A percentile compares a stretch with the other conserved stretches of the same genome.
Conservation (phyloP, 192 early-diverging fungal genomes). For the Entophlyctis luteolus region DNA sequence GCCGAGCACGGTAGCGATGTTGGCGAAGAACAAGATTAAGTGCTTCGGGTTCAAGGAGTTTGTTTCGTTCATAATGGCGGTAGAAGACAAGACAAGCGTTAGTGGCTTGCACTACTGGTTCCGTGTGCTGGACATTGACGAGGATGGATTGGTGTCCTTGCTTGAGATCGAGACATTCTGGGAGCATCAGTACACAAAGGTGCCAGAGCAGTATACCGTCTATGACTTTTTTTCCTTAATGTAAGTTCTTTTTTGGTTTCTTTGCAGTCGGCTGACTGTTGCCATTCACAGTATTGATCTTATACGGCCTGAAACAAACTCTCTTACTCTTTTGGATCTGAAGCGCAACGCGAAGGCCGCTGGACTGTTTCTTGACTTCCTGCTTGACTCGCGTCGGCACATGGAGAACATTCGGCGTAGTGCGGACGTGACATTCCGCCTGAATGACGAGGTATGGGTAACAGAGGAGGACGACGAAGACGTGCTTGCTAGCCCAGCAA, state of each 20-base stretch:
- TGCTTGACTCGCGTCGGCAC: conserved; percentile 44
- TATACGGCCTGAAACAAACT: conserved; percentile 22
- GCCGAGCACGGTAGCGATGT: conserved; percentile 7
- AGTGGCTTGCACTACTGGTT: conserved; percentile 76
- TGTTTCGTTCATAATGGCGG: conserved; percentile 69
- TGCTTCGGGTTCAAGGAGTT: conserved; percentile 74
- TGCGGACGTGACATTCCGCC: conserved; percentile 17
- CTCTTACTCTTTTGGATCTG: conserved; percentile 43
- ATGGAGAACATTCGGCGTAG: conserved; percentile 37
- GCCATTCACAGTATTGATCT: conserved; percentile 36
- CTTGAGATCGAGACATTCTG: conserved; percentile 81
- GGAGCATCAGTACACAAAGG: conserved; percentile 63
- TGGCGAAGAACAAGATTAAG: conserved; percentile 13
- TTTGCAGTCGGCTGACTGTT: not conserved
- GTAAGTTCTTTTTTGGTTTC: conserved; percentile 23
- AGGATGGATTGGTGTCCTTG: conserved; percentile 75
- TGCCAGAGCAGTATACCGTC: conserved; percentile 38
- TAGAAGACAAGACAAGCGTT: conserved; percentile 71
- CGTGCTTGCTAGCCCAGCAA: not conserved
- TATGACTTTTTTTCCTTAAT: conserved; percentile 46
- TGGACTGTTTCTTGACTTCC: conserved; percentile 41
- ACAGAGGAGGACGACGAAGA: conserved; percentile 16
- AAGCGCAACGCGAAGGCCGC: conserved; percentile 33
- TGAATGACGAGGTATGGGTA: conserved; percentile 24
- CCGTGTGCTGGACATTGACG: conserved; percentile 81